Evolutionary conservation across 495 filamentous ascomycete species (phyloP), one percentile per base, ranked within the genome.

Genomic region (Neurospora terricola): DNA sequence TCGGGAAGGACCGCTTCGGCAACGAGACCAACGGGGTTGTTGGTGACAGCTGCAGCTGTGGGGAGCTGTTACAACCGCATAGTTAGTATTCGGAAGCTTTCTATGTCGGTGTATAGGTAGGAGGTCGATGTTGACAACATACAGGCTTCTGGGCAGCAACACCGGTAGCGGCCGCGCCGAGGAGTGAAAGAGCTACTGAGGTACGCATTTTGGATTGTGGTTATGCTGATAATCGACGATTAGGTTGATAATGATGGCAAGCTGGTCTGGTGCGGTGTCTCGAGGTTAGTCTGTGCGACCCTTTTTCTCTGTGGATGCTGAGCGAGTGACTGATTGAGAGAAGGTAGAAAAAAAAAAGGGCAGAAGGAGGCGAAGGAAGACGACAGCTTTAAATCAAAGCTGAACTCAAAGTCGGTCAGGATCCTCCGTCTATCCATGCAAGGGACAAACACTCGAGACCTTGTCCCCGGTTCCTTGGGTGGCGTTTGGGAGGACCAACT

Each of bases 1-100:
- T 87, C 79, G 7, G 89, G 90, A 3, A 95, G 84, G 5, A 76
- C 83, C 7, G 90, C 91, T 48, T 84, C 81, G 82, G 90, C 92
- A 21, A 82, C 77, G 18, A 85, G 82, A 23, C 89, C 88, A 10
- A 75, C 70, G n/a, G 90, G 88, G 80, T 94, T 94, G 82, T 87
- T 85, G n/a, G 76, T 83, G 4, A 89, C 84, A 39, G 85, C 78
- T 48, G 87, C 80, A 69, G 91, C 91, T 75, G 89, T 82, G 45
- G 86, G 87, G 27, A 86, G 80, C 70, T 83, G 27, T 81, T 84
- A 75, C 69, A 36, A 38, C 73, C 48, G 27, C 75, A 59, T 59
- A 72, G 72, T 81, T 75, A 77, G 79, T 73, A 69, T 73, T 54
- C 14, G 36, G 10, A 66, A 18, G 54, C 12, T 36, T 66, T 34